Evolutionary conservation across 441 rosid genomes (phyloP), one percentile per base, ranked within the genome.

Genomic region (Jatropha podagrica): DNA sequence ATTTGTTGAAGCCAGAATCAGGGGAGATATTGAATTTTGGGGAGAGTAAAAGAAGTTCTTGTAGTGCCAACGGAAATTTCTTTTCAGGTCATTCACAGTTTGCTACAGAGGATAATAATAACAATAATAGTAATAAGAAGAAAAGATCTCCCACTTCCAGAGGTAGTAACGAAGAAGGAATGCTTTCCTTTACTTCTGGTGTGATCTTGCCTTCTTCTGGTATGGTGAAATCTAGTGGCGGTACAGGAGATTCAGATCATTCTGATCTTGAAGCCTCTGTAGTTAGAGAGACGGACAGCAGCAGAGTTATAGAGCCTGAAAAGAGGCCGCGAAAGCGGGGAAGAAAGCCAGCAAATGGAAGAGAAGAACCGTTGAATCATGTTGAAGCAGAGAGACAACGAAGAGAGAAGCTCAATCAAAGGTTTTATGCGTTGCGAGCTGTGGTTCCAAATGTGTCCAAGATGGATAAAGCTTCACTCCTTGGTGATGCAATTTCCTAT

Each of bases 321-420:
- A 96, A 92, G 84, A 91, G 78, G 86, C 99, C 99, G 0, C 68
- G 97, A 49, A 96, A 96, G 77, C 88, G 98, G 9, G 99, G 99
- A 18, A 84, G 98, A 32, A 95, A 95, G 74, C 99, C 99, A 0
- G 99, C 99, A 0, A 95, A 95, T 56, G 98, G 99, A 14, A 83
- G 99, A 78, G 99, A 96, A 79, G 98, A 96, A 84, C 99, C 99
- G 0, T 69, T 96, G 85, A 96, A 96, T 82, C 99, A 96, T 20
- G 99, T 96, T 0, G 99, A 96, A 84, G 99, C 99, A 13, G 99
- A 96, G 87, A 90, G 99, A 20, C 99, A 96, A 81, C 91, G 99
- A 84, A 87, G 99, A 68, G 99, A 96, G 91, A 96, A 93, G 84
- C 88, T 96, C 18, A 96, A 96, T 81, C 99, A 93, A 86, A 84